Base-by-base conservation (phyloP, 2,329 filamentous ascomycete genomes). In the Pseudocercospora cruenta region DNA sequence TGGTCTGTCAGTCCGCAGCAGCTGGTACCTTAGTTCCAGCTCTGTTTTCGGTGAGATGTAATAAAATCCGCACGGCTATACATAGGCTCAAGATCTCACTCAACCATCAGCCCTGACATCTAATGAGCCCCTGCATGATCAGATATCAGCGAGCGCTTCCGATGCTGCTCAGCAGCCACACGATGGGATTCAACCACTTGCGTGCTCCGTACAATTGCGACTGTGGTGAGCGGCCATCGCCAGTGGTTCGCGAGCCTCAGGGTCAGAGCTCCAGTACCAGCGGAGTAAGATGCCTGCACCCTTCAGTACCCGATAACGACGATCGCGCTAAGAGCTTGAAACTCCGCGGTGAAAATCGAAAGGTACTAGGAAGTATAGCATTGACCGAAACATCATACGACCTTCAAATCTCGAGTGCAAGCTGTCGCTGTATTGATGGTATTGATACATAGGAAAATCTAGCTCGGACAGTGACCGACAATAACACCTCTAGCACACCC, bases 361-460 rank as follows among this genome's bases (percentile, higher is more conserved):
- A 19, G n/a, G 53, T 57, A 43, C 39, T 14, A 19, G n/a, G 53
- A 33, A 43, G 16, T 14, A 26, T 21, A 33, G 28, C 53, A 57
- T 22, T 43, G 39, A 43, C 39, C 19, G 39, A 43, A 33, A 28
- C 22, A 57, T 33, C 53, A 57, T 57, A 31, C 55, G 31, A 39
- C 28, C 19, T 39, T 19, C n/a, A 39, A 24, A 36, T 6, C 28
- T 21, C 28, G 22, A 39, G 16, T 58, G 8, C 55, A 36, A 61
- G 63, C 66, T 64, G 63, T 66, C 66, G 63, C 60, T 64, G 54
- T 58, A 22, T 59, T 61, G 31, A 62, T 66, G 58, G 31, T 49
- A 65, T 63, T 51, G 26, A 65, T 61, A 63, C 62, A 64, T 53
- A 67, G 61, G 65, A 60, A 36, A 66, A 66, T 68, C 58, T 66